These are phyloP conservation scores for Elsinoe australis DNA, from an alignment of 2,329 filamentous ascomycete genomes.

Conservation along the genomic window DNA sequence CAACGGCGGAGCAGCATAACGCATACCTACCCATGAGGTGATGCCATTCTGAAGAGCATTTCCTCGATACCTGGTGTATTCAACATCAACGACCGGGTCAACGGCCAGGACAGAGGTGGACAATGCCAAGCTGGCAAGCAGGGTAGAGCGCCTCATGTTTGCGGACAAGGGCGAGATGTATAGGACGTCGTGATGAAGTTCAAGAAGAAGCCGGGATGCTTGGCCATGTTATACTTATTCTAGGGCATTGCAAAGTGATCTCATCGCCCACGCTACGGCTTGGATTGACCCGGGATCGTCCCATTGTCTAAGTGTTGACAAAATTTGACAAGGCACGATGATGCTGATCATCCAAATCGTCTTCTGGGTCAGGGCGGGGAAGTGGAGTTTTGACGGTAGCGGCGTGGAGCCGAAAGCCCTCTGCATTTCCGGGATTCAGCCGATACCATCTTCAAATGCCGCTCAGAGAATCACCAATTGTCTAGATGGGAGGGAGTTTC, in stretches of 20 bases:
- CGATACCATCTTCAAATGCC: no score
- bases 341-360: constrained; percentile 5
- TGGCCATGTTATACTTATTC: constrained; percentile 3
- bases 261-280: constrained; percentile 4
- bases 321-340: constrained; percentile 1
- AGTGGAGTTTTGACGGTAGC: neutral
- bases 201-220: neutral
- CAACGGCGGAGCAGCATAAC: constrained; percentile 63
- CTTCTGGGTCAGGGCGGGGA: constrained; percentile 7
- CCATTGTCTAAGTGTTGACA: neutral
- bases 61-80: constrained; percentile 61
- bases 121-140: neutral
- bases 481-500: no score
- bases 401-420: neutral
- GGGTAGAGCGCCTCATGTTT: constrained; percentile 1
- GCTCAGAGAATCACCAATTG: no score
- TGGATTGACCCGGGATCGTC: neutral
- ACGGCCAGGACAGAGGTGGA: constrained; percentile 26
- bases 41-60: constrained; percentile 48
- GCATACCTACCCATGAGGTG: constrained; percentile 65
- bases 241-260: neutral
- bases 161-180: neutral
- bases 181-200: neutral
- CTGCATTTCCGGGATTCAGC: neutral
- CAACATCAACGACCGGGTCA: constrained; percentile 49